Percentiles rank a stretch among this genome's conserved stretches.
Evolutionary conservation across 2,329 filamentous ascomycete genomes (phyloP).

Genomic region (Cladorrhinum sp.): DNA sequence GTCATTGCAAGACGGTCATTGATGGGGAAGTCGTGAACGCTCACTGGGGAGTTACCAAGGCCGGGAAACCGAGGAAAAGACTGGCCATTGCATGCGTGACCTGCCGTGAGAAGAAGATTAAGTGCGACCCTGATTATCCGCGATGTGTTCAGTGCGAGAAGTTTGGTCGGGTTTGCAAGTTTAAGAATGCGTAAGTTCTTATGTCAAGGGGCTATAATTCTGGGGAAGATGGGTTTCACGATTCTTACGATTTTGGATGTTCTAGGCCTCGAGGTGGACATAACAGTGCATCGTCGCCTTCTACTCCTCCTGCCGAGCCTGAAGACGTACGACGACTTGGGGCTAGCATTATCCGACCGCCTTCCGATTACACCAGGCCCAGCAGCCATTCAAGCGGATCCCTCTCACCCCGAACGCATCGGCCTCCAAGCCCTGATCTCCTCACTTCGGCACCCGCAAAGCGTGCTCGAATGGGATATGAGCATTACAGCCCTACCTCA

Average conservation of each 20-base stretch:
- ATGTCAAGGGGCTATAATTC: neutral
- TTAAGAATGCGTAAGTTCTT: constrained; percentile 74
- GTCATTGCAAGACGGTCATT: constrained; percentile 76
- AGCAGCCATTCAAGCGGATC: constrained; percentile 47
- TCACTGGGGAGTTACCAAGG: constrained; percentile 91
- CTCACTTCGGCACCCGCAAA: constrained; percentile 41
- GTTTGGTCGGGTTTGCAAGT: constrained; percentile 80
- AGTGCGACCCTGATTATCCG: constrained; percentile 84
- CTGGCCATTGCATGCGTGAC: constrained; percentile 90
- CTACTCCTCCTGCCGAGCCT: constrained; percentile 49
- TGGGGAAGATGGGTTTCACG: neutral
- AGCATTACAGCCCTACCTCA: constrained; percentile 40
- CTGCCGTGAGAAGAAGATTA: constrained; percentile 96
- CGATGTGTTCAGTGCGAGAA: constrained; percentile 92
- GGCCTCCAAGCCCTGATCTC: constrained; percentile 33
- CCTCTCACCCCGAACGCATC: constrained; percentile 44
- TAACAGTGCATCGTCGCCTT: constrained; percentile 48
- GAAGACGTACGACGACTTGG: constrained; percentile 42
- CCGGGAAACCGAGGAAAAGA: constrained; percentile 86
- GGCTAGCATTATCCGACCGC: constrained; percentile 28
- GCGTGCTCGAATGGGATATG: constrained; percentile 47
- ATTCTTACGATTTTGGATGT: constrained; percentile 14
- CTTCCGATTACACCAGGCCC: constrained; percentile 38
- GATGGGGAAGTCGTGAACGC: constrained; percentile 86
- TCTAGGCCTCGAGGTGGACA: constrained; percentile 55